Conservation (phyloP, 78 protist genomes). For the Creolimax fragrantissima region DNA sequence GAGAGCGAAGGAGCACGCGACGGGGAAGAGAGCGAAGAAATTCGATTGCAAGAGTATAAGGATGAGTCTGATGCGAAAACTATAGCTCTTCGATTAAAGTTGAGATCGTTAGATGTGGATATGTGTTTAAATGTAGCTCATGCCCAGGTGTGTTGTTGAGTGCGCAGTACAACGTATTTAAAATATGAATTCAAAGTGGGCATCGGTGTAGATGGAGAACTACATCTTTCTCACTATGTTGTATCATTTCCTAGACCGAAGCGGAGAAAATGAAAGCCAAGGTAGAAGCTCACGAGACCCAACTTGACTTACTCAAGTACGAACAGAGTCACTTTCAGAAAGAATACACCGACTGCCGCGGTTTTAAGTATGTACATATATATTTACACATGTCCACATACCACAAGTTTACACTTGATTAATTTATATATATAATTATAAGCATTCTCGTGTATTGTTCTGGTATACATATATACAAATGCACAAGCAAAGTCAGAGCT, state of each 20-base stretch:
- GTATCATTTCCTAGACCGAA: not conserved
- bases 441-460: no score
- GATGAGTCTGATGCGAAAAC: not conserved
- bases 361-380: not conserved
- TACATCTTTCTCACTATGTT: not conserved
- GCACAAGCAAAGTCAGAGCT: no score
- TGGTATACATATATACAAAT: no score
- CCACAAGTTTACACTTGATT: no score
- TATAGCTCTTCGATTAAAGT: not conserved
- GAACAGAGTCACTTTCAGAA: not conserved
- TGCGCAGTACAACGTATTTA: not conserved
- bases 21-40: no score
- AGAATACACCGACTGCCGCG: not conserved
- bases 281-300: not conserved
- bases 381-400: no score
- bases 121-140: not conserved
- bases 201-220: no score
- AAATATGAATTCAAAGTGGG: not conserved
- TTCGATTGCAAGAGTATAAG: not conserved
- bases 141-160: not conserved
- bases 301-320: not conserved
- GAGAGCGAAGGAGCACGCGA: not conserved
- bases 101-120: not conserved
- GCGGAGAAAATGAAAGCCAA: not conserved
- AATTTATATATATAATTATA: no score